A percentile compares a stretch with the other conserved stretches of the same genome.
phyloP scores from a whole-genome alignment of 75 land plant species.

The Cunninghamia lanceolata region DNA sequence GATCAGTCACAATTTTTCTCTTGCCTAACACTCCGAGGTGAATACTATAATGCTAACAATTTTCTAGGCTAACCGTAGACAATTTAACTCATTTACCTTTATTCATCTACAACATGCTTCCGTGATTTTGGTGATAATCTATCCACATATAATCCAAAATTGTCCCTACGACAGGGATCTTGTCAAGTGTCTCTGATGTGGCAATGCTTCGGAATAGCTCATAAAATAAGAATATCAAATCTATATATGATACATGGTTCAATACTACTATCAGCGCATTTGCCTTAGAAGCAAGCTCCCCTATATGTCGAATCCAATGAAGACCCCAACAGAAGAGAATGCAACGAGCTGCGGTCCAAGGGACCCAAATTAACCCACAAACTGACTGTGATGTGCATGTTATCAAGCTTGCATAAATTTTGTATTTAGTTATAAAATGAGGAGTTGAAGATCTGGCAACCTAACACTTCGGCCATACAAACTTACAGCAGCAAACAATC shows the following conservation, averaged over 20 bases:
- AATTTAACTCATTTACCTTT: conserved; percentile 54
- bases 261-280: conserved; percentile 91
- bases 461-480: not conserved
- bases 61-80: not conserved
- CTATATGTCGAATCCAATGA: conserved; percentile 92
- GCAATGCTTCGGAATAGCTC: conserved; percentile 93
- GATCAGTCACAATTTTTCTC: not conserved
- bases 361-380: too few relatives aligned
- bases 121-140: conserved; percentile 82
- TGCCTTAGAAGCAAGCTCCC: conserved; percentile 76
- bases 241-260: conserved; percentile 91
- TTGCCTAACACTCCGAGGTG: not conserved
- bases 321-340: too few relatives aligned
- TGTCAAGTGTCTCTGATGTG: conserved; percentile 83
- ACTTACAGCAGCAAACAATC: too few relatives aligned
- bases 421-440: not conserved
- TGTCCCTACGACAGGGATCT: conserved; percentile 76
- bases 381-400: not conserved
- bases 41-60: not conserved
- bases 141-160: conserved; percentile 92
- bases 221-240: conserved; percentile 93
- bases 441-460: not conserved
- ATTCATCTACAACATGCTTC: conserved; percentile 83
- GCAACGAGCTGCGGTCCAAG: too few relatives aligned
- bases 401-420: not conserved